Conservation (phyloP, 2,329 filamentous ascomycete genomes). For the Ophiognomonia clavigignenti-juglandacearum region DNA sequence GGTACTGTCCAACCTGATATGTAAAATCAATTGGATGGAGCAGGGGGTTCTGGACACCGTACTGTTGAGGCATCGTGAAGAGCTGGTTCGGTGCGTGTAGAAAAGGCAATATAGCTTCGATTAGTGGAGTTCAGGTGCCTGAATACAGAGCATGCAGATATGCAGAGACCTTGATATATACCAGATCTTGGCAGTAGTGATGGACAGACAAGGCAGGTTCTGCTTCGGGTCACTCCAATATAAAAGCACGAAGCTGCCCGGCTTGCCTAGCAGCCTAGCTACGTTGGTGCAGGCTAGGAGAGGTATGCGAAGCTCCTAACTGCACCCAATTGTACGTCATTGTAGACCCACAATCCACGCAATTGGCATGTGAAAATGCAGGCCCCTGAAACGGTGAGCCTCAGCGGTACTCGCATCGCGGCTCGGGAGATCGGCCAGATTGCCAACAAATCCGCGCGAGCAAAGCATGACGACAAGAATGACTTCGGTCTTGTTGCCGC, state of each 20-base stretch:
- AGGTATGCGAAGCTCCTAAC: neutral
- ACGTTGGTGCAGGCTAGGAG: neutral
- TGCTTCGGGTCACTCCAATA: too few relatives aligned
- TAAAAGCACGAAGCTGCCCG: too few relatives aligned
- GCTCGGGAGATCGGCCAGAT: neutral
- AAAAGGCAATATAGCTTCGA: too few relatives aligned
- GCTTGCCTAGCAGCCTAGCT: too few relatives aligned
- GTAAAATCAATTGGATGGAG: constrained; percentile 55
- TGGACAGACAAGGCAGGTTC: too few relatives aligned
- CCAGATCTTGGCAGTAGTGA: too few relatives aligned
- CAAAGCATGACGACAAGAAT: too few relatives aligned
- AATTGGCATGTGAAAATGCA: constrained; percentile 1
- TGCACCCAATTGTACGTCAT: neutral
- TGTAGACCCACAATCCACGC: neutral
- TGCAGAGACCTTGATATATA: too few relatives aligned
- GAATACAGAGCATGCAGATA: too few relatives aligned
- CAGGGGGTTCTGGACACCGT: constrained; percentile 33
- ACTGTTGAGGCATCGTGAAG: constrained; percentile 27
- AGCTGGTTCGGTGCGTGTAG: neutral
- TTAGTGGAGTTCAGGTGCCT: too few relatives aligned
- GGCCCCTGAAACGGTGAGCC: neutral
- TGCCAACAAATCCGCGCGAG: too few relatives aligned
- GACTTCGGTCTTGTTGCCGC: too few relatives aligned
- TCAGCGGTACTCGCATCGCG: neutral
- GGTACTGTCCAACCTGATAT: constrained; percentile 61